Conservation (phyloP, 768 basidiomycete species). For the Asterophora lycoperdoides region DNA sequence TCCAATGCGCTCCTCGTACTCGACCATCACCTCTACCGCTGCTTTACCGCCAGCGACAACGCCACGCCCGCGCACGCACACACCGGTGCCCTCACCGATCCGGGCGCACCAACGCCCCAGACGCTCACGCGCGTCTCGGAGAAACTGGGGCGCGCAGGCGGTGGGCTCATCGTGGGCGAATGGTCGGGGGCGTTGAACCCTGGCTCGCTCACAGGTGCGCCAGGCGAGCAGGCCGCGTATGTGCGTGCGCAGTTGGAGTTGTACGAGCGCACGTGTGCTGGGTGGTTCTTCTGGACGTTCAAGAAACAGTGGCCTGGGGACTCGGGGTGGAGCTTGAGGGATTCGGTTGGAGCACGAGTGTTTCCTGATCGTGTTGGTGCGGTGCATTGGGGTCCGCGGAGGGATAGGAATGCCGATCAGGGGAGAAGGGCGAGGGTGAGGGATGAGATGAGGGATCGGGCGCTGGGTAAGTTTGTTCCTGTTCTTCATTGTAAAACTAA, state of each 20-base stretch:
- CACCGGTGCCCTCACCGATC: constrained; percentile 40
- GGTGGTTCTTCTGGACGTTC: constrained; percentile 85
- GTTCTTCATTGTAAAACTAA: constrained; percentile 8
- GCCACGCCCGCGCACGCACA: constrained; percentile 51
- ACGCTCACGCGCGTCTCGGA: constrained; percentile 34
- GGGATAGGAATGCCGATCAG: constrained; percentile 15
- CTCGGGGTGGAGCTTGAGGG: constrained; percentile 68
- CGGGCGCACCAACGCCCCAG: constrained; percentile 33
- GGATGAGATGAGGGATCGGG: constrained; percentile 25
- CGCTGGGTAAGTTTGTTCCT: constrained; percentile 25
- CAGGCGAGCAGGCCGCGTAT: constrained; percentile 41
- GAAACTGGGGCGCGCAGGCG: constrained; percentile 29
- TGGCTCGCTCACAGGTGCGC: constrained; percentile 40
- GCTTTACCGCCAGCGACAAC: constrained; percentile 63
- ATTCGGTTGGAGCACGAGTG: constrained; percentile 58
- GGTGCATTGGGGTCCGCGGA: constrained; percentile 15
- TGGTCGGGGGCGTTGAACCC: constrained; percentile 77
- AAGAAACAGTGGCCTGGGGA: constrained; percentile 67
- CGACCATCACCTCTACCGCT: constrained; percentile 83
- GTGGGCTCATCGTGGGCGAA: constrained; percentile 64
- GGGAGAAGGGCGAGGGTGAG: constrained; percentile 19
- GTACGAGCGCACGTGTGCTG: constrained; percentile 60
- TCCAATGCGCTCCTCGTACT: constrained; percentile 46
- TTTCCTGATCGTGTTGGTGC: constrained; percentile 54
- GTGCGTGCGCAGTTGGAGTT: constrained; percentile 61